Conservation (phyloP, 2,329 filamentous ascomycete genomes). For the Aureobasidium sp. region DNA sequence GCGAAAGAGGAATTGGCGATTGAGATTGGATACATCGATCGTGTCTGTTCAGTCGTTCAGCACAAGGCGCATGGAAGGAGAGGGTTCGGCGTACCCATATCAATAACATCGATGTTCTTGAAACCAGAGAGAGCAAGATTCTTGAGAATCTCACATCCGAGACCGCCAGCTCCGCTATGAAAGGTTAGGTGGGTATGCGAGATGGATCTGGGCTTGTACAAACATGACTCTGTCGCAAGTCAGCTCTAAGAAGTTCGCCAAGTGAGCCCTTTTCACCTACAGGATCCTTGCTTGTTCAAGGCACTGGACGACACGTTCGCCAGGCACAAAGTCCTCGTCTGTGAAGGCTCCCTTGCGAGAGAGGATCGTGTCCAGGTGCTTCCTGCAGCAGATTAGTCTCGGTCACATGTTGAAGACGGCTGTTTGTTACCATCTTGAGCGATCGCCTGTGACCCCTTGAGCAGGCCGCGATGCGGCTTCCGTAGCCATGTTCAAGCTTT, state of each 20-base stretch:
- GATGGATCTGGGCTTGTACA: constrained; percentile 30
- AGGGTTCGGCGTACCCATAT: constrained; percentile 64
- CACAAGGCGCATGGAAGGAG: constrained; percentile 2
- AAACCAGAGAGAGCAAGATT: constrained; percentile 92
- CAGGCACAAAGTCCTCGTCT: constrained; percentile 44
- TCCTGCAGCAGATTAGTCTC: constrained; percentile 40
- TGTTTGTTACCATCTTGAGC: constrained; percentile 13
- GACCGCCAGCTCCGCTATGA: constrained; percentile 75
- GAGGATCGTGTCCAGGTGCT: constrained; percentile 74
- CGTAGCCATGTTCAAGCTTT: not conserved
- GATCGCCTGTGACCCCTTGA: not conserved
- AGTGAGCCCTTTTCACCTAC: constrained; percentile 11
- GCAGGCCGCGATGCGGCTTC: not conserved
- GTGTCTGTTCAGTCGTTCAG: constrained; percentile 50
- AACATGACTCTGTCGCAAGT: constrained; percentile 42
- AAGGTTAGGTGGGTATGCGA: not conserved
- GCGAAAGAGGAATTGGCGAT: constrained; percentile 94
- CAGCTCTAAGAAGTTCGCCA: constrained; percentile 19
- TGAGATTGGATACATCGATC: constrained; percentile 96
- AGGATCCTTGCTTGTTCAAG: constrained; percentile 57
- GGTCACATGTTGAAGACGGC: not conserved
- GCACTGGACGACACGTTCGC: constrained; percentile 43
- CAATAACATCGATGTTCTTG: constrained; percentile 95
- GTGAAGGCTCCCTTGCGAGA: constrained; percentile 73
- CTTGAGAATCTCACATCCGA: constrained; percentile 95